phyloP scores from a whole-genome alignment of 225 moss, liverwort and hornwort species.

The Pleurozium schreberi region DNA sequence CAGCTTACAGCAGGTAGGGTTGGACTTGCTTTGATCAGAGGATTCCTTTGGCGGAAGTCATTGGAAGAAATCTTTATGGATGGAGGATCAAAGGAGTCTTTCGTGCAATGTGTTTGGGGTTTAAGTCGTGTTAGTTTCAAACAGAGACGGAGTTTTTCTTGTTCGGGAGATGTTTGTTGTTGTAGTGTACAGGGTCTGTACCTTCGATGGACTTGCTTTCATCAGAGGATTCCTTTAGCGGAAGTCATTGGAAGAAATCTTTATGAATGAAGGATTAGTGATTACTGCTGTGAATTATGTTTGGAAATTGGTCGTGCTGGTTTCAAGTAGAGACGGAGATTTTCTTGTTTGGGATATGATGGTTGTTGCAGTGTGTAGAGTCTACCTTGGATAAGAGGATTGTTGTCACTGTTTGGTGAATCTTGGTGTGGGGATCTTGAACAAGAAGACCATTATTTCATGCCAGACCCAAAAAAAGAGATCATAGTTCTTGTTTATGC shows the following conservation, averaged over 20 bases:
- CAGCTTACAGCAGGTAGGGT: conserved; percentile 30
- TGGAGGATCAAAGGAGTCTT: background rate
- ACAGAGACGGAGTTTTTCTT: background rate
- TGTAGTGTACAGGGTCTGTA: too few species aligned
- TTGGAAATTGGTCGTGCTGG: background rate
- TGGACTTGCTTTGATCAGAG: background rate
- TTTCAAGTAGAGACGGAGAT: background rate
- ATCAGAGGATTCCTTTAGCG: background rate
- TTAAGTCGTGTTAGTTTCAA: background rate
- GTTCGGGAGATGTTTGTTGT: background rate
- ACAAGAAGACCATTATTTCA: background rate
- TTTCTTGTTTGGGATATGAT: background rate
- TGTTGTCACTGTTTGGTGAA: background rate
- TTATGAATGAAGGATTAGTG: background rate
- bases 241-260: background rate
- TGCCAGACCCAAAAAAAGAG: background rate
- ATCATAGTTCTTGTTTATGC: background rate
- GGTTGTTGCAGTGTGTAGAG: background rate
- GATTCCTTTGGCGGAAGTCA: too few species aligned
- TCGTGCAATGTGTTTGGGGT: background rate
- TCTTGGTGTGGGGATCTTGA: background rate
- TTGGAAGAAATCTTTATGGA: background rate
- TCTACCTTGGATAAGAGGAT: background rate
- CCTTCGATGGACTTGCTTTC: background rate
- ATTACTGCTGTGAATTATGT: background rate